Conservation (phyloP, 495 filamentous ascomycete genomes). For the Podospora sp. region DNA sequence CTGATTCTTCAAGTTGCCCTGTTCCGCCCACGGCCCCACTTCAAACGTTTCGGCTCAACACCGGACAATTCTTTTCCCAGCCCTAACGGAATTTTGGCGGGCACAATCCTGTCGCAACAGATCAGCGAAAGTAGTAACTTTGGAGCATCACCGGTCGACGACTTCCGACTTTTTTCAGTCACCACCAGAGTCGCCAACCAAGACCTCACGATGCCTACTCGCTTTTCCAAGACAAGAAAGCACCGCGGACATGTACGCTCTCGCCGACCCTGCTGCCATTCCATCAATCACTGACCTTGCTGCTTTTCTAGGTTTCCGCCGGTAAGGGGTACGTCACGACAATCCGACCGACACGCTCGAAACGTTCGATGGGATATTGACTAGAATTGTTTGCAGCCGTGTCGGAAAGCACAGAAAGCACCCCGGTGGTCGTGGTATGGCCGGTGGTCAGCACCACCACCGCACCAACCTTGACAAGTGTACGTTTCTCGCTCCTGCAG, state of each 20-base stretch:
- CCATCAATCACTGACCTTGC: constrained; percentile 30
- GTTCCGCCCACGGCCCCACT: constrained; percentile 1
- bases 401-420: constrained; percentile 46
- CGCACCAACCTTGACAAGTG: constrained; percentile 43
- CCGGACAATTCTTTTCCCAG: constrained; percentile 34
- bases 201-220: constrained; percentile 40
- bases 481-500: constrained; percentile 24
- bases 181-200: constrained; percentile 37
- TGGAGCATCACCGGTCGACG: constrained; percentile 38
- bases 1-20: constrained; percentile 4
- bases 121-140: constrained; percentile 29
- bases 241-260: constrained; percentile 43
- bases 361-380: constrained; percentile 25
- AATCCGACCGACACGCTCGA: constrained; percentile 29
- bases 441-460: constrained; percentile 45
- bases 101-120: constrained; percentile 26
- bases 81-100: constrained; percentile 30
- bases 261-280: constrained; percentile 12
- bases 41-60: constrained; percentile 22
- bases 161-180: constrained; percentile 35
- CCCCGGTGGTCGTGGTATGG: constrained; percentile 45
- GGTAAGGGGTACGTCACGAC: constrained; percentile 41
- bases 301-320: constrained; percentile 38
- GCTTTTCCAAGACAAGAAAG: constrained; percentile 45
- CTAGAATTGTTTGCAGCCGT: constrained; percentile 31